phyloP scores from a whole-genome alignment of 352 stramenopile genomes.

The Globisporangium apiculatum region DNA sequence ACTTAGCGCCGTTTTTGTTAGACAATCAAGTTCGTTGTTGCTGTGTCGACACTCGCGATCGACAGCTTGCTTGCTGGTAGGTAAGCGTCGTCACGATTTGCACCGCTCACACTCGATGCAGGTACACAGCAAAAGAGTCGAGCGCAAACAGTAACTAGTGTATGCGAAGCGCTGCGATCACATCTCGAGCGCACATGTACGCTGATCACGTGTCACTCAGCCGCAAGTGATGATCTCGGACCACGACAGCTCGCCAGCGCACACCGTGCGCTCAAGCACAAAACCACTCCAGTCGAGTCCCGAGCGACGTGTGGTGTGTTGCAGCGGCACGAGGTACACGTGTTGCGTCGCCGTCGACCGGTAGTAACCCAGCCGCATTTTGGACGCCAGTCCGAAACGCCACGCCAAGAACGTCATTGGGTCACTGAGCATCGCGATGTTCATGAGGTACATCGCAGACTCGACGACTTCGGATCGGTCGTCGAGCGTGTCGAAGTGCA shows the following conservation, averaged over 20 bases:
- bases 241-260: neutral
- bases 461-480: constrained; percentile 1
- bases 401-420: neutral
- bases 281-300: constrained; percentile 5
- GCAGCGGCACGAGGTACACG: constrained; percentile 5
- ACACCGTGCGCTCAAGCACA: constrained; percentile 1
- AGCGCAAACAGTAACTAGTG: too few relatives aligned
- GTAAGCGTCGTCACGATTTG: too few relatives aligned
- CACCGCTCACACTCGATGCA: too few relatives aligned
- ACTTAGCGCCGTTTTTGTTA: too few relatives aligned
- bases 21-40: too few relatives aligned
- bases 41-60: too few relatives aligned
- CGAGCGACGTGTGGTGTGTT: neutral
- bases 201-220: neutral
- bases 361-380: constrained; percentile 3
- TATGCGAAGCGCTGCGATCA: too few relatives aligned
- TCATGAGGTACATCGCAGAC: constrained; percentile 7
- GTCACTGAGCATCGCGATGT: constrained; percentile 11
- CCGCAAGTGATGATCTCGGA: constrained; percentile 8
- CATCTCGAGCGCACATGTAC: too few relatives aligned
- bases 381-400: constrained; percentile 1
- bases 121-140: too few relatives aligned
- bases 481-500: neutral
- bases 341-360: constrained; percentile 2
- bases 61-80: too few relatives aligned